Evolutionary conservation across 2,329 filamentous ascomycete genomes (phyloP), one percentile per base, ranked within the genome.

Genomic region (Colletotrichum lentis): DNA sequence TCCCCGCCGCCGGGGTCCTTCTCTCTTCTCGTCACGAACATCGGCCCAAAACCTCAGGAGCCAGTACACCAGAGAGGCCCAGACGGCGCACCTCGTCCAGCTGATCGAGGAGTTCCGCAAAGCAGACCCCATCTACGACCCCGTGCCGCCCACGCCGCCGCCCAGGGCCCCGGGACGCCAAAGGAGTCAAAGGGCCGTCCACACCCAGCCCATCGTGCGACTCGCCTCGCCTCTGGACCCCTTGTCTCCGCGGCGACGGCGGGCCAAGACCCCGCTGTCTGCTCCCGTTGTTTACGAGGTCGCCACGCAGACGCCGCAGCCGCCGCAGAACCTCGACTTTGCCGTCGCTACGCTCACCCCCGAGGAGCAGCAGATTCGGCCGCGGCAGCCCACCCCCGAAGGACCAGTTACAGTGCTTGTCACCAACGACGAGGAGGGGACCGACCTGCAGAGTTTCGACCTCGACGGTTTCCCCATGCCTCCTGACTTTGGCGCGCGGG

Each of bases 371-470:
- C 27, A 35, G n/a, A 47, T 2, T 27, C 46, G 6, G 41, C 37
- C 27, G 41, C 47, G 16, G 52, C 56, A 39, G 11, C 39, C 12
- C 3, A 20, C 22, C 31, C 27, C 35, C 31, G 20, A 55, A 69
- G 44, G 49, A n/a, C 62, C 55, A 1, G 64, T 31, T 18, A 70
- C 73, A 3, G 47, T 62, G 0, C 73, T 74, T 16, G 44, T 73
- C 37, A 70, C 71, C 39, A 64, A 78, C 41, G 71, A 76, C 22
- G 69, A 74, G 1, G 73, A 76, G 31, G 47, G 20, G 18, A 18
- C 31, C 8, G 37, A 61, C 8, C 37, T 35, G 11, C 66, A 56
- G 14, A 52, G 50, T 11, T 35, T 66, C 3, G 44, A 60, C 11
- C 14, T 66, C 3, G 62, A 56, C n/a, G 43, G 37, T 7, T 56